Evolutionary conservation across 2,329 filamentous ascomycete genomes (phyloP), one percentile per base, ranked within the genome.

Genomic region (Coniochaeta ligniaria): DNA sequence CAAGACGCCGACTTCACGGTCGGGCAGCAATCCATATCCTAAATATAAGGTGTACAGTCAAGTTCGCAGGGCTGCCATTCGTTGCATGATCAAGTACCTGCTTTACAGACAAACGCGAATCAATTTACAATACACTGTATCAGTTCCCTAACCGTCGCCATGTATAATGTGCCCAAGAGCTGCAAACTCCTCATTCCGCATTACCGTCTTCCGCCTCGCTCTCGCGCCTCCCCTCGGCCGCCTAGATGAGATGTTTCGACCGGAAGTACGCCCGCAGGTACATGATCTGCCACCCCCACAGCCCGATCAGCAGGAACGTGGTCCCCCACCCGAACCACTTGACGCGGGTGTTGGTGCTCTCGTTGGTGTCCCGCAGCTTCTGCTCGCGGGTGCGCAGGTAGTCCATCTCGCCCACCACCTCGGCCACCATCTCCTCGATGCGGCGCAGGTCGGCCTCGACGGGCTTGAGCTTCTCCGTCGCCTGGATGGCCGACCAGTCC

Each of bases 271-370:
- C 93, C 74, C 95, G 85, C 77, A 99, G 82, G 78, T 99, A 99
- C 73, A 99, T 87, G 72, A 99, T 91, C 86, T 99, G 95, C 95
- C 95, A 99, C 47, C 81, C 92, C 75, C 95, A 96, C 68, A 99
- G 81, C 36, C 85, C 91, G 66, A 97, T 81, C 68, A 99, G 80
- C 81, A 97, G 88, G 64, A 92, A 89, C 79, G 96, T 98, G 31
- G 94, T 98, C 66, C 88, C 86, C 74, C 97, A 87, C 57, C 94
- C 94, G 77, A 99, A 99, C 92, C 92, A 98, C 82, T 98, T 99
- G 71, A 99, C 95, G 62, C 95, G 86, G 78, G 90, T 95, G 79
- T 99, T 99, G 66, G 95, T 99, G 82, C 94, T 98, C 88, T 99
- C 95, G 77, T 99, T 99, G 68, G 95, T 99, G 79, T 99, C 94